Percentiles rank a stretch among this genome's conserved stretches.
Conservation (phyloP, 176 grass and related monocot genomes). For the Aegilops sharonensis region DNA sequence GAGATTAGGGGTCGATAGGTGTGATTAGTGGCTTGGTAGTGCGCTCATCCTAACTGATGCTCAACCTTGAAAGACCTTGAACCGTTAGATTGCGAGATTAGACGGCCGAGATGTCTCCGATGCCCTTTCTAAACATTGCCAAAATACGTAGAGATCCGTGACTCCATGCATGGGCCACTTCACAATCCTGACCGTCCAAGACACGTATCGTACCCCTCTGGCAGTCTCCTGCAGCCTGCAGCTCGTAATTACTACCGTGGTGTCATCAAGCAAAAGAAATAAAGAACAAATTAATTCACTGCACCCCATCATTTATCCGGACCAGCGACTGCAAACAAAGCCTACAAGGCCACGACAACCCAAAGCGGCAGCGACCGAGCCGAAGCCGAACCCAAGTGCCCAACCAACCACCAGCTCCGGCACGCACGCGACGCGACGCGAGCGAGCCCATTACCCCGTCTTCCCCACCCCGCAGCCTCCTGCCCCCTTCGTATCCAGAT, state of each 20-base stretch:
- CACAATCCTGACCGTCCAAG: conserved; percentile 26
- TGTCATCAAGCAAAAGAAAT: too few species aligned
- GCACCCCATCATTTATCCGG: background rate
- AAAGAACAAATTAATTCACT: background rate
- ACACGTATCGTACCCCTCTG: conserved; percentile 8
- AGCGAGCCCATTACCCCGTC: background rate
- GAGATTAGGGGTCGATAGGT: too few species aligned
- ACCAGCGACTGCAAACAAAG: background rate
- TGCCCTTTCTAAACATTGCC: too few species aligned
- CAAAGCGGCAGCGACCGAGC: background rate
- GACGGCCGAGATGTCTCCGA: too few species aligned
- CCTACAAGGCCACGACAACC: background rate
- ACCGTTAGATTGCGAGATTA: too few species aligned
- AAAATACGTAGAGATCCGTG: too few species aligned
- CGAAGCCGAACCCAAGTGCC: background rate
- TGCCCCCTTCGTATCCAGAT: conserved; percentile 21
- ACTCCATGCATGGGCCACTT: background rate
- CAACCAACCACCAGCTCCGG: conserved; percentile 9
- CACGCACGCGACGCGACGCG: background rate
- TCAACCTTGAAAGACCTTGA: too few species aligned
- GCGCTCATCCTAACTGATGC: too few species aligned
- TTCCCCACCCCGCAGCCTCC: conserved; percentile 8
- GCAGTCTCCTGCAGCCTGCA: background rate
- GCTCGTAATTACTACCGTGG: too few species aligned
- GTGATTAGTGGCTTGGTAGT: too few species aligned